Percentiles rank a stretch among this genome's conserved stretches.
Evolutionary conservation across 2,329 filamentous ascomycete genomes (phyloP).

Genomic region (Chaetomiaceae sp.): DNA sequence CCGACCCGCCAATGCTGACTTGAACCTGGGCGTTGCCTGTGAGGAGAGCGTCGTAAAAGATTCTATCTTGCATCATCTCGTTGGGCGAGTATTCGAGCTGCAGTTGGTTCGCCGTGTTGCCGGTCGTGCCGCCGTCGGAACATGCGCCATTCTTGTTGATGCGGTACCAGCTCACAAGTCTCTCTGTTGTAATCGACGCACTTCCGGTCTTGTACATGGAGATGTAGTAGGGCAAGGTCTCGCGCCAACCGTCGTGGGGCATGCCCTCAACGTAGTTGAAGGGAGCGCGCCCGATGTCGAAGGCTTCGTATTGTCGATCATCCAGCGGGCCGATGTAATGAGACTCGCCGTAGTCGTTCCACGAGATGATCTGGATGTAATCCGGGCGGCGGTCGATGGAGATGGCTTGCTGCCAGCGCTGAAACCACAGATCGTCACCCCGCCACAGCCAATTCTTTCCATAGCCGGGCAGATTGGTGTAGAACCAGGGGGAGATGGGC

Average conservation of each 20-base stretch:
- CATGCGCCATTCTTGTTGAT: constrained; percentile 27
- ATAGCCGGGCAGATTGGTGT: constrained; percentile 38
- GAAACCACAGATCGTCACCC: constrained; percentile 51
- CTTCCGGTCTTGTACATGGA: constrained; percentile 42
- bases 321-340: constrained; percentile 49
- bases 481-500: constrained; percentile 55
- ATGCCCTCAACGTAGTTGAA: constrained; percentile 43
- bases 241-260: constrained; percentile 47
- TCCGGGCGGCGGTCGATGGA: constrained; percentile 24
- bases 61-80: constrained; percentile 20
- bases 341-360: constrained; percentile 52
- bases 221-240: constrained; percentile 46
- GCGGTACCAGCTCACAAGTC: constrained; percentile 33
- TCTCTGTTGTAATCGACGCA: constrained; percentile 29
- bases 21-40: background rate
- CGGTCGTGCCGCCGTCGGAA: constrained; percentile 30
- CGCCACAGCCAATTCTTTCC: constrained; percentile 45
- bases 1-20: background rate
- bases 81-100: constrained; percentile 24
- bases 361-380: constrained; percentile 33
- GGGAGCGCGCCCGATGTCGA: constrained; percentile 41
- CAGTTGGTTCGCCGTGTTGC: constrained; percentile 27
- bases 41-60: constrained; percentile 32
- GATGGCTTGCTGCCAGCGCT: constrained; percentile 48
- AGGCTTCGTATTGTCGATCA: constrained; percentile 31